These are phyloP conservation scores for Calonectria naviculata DNA, from an alignment of 2,329 filamentous ascomycete genomes.

Conservation along the genomic window DNA sequence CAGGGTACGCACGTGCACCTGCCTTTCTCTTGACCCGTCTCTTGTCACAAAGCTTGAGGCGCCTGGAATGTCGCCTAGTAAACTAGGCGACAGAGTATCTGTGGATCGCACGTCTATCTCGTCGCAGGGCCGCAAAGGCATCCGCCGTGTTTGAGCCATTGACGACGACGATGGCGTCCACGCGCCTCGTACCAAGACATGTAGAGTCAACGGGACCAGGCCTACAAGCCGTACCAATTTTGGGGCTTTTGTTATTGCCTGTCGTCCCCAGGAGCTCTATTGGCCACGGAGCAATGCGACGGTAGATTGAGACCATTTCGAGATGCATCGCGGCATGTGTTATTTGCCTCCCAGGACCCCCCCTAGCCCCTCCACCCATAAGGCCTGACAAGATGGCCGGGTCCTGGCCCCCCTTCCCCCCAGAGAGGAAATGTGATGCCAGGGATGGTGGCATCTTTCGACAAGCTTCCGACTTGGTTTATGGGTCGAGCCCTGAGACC, in stretches of 20 bases:
- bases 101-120: conserved; percentile 27
- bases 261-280: conserved; percentile 25
- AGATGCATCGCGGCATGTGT: conserved; percentile 31
- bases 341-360: conserved; percentile 8
- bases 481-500: conserved; percentile 29
- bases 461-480: conserved; percentile 26
- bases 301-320: conserved; percentile 36
- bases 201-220: conserved; percentile 15
- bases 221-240: conserved; percentile 9
- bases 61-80: conserved; percentile 5
- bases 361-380: neutral
- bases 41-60: conserved; percentile 10
- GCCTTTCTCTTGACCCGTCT: conserved; percentile 20
- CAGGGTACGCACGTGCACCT: conserved; percentile 29
- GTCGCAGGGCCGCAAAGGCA: conserved; percentile 6
- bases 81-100: conserved; percentile 33
- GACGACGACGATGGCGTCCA: conserved; percentile 23
- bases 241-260: conserved; percentile 27
- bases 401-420: conserved; percentile 16
- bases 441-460: conserved; percentile 27
- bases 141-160: conserved; percentile 21
- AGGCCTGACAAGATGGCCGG: conserved; percentile 16
- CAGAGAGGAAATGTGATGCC: conserved; percentile 23
- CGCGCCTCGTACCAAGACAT: conserved; percentile 29
- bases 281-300: conserved; percentile 31